Conservation (phyloP, 441 rosid species). For the Bocquillonia castaneifolia region DNA sequence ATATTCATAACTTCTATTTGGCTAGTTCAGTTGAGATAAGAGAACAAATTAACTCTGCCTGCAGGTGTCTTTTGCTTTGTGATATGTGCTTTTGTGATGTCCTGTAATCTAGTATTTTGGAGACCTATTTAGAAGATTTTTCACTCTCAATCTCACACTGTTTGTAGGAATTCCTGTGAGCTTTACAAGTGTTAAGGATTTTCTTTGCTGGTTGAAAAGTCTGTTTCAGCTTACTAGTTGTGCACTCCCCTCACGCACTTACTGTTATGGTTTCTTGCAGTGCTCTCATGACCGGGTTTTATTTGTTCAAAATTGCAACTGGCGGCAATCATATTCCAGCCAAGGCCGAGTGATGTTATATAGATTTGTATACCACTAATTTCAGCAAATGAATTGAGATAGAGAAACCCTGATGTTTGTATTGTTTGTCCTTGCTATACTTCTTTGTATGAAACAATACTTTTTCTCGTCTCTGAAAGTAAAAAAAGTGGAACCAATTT, state of each 20-base stretch:
- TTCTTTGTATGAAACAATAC: too few relatives aligned
- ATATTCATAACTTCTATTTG: too few relatives aligned
- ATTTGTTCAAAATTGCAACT: slow-evolving; percentile 66
- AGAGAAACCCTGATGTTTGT: slow-evolving; percentile 18
- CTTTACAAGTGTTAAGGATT: background rate
- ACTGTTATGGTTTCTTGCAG: slow-evolving; percentile 45
- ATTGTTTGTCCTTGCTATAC: too few relatives aligned
- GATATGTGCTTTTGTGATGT: background rate
- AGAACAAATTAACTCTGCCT: background rate
- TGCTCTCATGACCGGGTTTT: slow-evolving; percentile 78
- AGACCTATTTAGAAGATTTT: background rate
- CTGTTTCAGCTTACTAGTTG: background rate
- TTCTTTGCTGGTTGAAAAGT: background rate
- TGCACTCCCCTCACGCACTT: slow-evolving; percentile 8
- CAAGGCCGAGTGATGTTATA: slow-evolving; percentile 58
- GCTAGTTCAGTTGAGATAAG: background rate
- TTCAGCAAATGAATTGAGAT: slow-evolving; percentile 10
- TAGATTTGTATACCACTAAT: slow-evolving; percentile 5
- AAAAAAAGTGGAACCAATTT: too few relatives aligned
- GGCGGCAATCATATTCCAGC: slow-evolving; percentile 78
- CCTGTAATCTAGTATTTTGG: background rate
- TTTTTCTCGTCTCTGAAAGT: too few relatives aligned
- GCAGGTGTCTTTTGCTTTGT: background rate
- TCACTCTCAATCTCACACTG: background rate
- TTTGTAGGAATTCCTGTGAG: background rate